Base-by-base conservation (phyloP, 148 eudicot genomes). In the Dianthus caryophyllus region DNA sequence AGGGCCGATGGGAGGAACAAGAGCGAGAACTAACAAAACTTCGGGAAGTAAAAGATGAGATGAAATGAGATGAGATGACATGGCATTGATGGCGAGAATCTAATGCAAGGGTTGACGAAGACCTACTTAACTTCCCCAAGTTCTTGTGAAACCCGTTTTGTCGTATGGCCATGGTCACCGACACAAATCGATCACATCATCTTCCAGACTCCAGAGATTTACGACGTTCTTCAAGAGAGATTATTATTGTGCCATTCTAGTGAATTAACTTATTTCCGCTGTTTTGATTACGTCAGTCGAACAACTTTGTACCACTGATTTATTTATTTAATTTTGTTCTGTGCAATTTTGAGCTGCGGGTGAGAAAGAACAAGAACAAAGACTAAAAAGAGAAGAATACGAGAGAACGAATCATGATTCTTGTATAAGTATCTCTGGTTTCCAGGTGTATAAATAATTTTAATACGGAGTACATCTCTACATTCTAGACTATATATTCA, bases 361-460 rank as follows among this genome's bases (percentile, higher is more conserved):
- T 27, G 67, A 43, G 52, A 17, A 24, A 41, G 26, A n/a, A n/a
- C n/a, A n/a, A 43, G 31, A 24, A 56, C 15, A 56, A 22, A 30
- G 33, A 29, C 13, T 75, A 24, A 52, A 38, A 7, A 46, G 31
- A n/a, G 64, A 18, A 2, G 49, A 22, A 26, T 31, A 33, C 38
- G 26, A 8, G 31, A 46, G 39, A 75, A 18, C 2, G 41, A 24
- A 26, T 33, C n/a, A 14, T 17, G 50, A 75, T 57, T 56, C 64
- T 75, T 75, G 79, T 76, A 76, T 76, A 75, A 44, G 57, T 57
- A 31, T 49, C 20, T 27, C 53, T 21, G 33, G 33, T 39, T 41
- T 65, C 24, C 36, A 30, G 46, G 44, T 71, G 68, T 64, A 55
- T 49, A 53, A 21, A 55, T 64, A 41, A 43, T 64, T n/a, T n/a